These are phyloP conservation scores for Linum trigynum DNA, from an alignment of 345 rosid genomes.

Conservation along the genomic window DNA sequence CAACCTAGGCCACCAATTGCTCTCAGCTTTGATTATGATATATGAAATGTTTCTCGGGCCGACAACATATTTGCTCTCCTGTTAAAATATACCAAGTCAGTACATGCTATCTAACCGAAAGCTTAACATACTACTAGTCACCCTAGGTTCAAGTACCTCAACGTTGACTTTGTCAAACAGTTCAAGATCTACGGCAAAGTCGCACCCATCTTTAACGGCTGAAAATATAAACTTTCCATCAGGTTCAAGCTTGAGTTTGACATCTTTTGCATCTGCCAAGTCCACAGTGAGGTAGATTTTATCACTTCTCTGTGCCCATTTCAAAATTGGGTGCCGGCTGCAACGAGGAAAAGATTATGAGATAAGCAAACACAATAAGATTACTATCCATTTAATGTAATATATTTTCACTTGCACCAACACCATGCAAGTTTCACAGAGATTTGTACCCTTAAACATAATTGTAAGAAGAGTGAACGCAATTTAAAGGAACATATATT, in stretches of 20 bases:
- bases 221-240: conserved; percentile 69
- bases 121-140: neutral
- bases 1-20: conserved; percentile 67
- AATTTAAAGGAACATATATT: no score
- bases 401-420: no score
- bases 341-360: conserved; percentile 1
- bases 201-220: conserved; percentile 45
- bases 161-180: conserved; percentile 75
- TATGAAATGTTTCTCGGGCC: conserved; percentile 69
- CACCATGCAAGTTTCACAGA: neutral
- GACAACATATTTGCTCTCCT: conserved; percentile 68
- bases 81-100: neutral
- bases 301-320: conserved; percentile 79
- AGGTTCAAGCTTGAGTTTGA: conserved; percentile 67
- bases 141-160: conserved; percentile 32
- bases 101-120: neutral
- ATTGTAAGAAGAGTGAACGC: no score
- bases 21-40: conserved; percentile 67
- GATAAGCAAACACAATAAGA: neutral
- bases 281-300: conserved; percentile 60
- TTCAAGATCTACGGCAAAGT: conserved; percentile 63
- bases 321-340: conserved; percentile 82
- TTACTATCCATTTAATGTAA: neutral
- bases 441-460: no score
- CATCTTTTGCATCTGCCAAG: conserved; percentile 62